Evolutionary conservation across 805 yeast genomes (phyloP), one percentile per base, ranked within the genome.

Genomic region (Suhomyces kilbournensis): DNA sequence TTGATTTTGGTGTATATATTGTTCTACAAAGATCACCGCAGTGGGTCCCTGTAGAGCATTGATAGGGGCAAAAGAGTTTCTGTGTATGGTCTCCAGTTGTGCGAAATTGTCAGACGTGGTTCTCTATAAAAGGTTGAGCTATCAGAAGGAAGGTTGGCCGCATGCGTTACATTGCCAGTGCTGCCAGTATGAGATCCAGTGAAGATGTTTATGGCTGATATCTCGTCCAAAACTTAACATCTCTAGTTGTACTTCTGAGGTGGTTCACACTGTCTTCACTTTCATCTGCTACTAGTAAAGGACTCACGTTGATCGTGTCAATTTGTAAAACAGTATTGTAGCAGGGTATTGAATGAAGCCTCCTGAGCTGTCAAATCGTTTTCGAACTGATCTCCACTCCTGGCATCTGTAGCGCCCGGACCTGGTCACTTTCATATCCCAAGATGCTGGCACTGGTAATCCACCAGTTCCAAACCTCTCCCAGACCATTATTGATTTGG

Each of bases 391-490:
- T n/a, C n/a, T n/a, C n/a, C n/a, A n/a, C n/a, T n/a, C n/a, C n/a
- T n/a, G n/a, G n/a, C n/a, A n/a, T n/a, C n/a, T n/a, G n/a, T n/a
- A n/a, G n/a, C n/a, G n/a, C n/a, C n/a, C n/a, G 67, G 28, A 83
- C 72, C 9, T 68, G 56, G 1, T 62, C 57, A 49, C 74, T 73
- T 62, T 82, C 85, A 80, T 84, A 85, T 15, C 81, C 70, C 43
- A 79, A 70, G 30, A 85, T 58, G 54, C 77, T 80, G 10, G 84
- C 88, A 28, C 84, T 70, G n/a, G 82, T 67, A n/a, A n/a, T n/a
- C n/a, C n/a, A n/a, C n/a, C n/a, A n/a, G n/a, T n/a, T n/a, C n/a
- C n/a, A n/a, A n/a, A n/a, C n/a, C n/a, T n/a, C n/a, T n/a, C n/a
- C n/a, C n/a, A n/a, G n/a, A n/a, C n/a, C n/a, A n/a, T n/a, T n/a